Conservation (phyloP, 2,329 filamentous ascomycete species). For the Pezizomycotina sp. region DNA sequence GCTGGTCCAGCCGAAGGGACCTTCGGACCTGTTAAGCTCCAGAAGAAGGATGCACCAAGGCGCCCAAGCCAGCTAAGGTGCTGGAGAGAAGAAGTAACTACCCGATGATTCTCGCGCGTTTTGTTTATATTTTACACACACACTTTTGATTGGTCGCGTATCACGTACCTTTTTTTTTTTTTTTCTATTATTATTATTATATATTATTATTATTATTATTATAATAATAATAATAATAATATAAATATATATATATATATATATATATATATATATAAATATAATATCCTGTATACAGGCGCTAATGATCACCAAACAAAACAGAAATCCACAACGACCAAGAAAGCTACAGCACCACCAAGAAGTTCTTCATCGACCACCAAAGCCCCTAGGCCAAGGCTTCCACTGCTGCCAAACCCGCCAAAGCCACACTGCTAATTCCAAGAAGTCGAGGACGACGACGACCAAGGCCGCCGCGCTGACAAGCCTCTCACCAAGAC, state of each 20-base stretch:
- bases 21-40: conserved; percentile 15
- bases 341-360: conserved; percentile 7
- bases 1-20: conserved; percentile 18
- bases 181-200: too few relatives aligned
- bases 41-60: conserved; percentile 17
- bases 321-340: conserved; percentile 7
- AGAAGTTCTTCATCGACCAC: too few relatives aligned
- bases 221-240: too few relatives aligned
- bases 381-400: too few relatives aligned
- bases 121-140: not conserved
- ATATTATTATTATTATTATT: too few relatives aligned
- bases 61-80: conserved; percentile 8
- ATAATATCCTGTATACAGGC: not conserved
- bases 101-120: not conserved
- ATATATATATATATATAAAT: too few relatives aligned
- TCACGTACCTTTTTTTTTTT: not conserved
- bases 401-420: conserved; percentile 1
- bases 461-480: conserved; percentile 8
- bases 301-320: conserved; percentile 3
- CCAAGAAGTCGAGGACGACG: conserved; percentile 16
- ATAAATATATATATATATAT: too few relatives aligned
- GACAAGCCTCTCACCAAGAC: too few relatives aligned
- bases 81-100: conserved; percentile 10
- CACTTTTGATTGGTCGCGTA: too few relatives aligned
- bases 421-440: conserved; percentile 12